Percentiles rank a stretch among this genome's conserved stretches.
Conservation (phyloP, 176 grass and related monocot species). For the Triticum urartu region DNA sequence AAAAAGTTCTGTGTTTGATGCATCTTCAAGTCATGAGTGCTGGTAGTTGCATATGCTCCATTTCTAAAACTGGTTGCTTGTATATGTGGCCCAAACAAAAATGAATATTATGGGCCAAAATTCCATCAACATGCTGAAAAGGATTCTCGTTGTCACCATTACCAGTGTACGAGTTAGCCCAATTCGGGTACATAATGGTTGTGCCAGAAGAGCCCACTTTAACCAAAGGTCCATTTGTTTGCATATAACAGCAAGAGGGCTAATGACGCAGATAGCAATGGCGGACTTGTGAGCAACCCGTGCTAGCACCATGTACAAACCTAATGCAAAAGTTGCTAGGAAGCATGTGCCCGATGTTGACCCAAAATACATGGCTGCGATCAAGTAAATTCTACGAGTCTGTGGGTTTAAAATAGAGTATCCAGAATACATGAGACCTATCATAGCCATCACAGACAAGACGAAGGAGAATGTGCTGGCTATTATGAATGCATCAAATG, state of each 20-base stretch:
- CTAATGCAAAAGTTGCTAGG: neutral
- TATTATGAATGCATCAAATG: neutral
- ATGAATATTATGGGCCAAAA: constrained; percentile 4
- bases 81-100: constrained; percentile 3
- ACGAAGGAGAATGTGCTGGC: neutral
- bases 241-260: neutral
- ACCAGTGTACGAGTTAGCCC: neutral
- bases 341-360: neutral
- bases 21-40: neutral
- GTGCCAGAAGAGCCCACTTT: neutral
- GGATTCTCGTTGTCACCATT: neutral
- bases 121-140: constrained; percentile 2
- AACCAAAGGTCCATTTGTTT: neutral
- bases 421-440: constrained; percentile 1
- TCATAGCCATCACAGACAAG: neutral
- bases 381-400: neutral
- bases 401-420: neutral
- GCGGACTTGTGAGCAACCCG: constrained; percentile 1
- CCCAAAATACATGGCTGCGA: neutral
- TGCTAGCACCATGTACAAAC: constrained; percentile 2
- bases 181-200: neutral
- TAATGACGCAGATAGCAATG: neutral
- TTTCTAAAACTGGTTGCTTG: neutral
- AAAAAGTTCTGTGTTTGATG: neutral
- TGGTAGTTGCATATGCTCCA: neutral